A percentile compares a stretch with the other conserved stretches of the same genome.
These are phyloP conservation scores for Glarea lozoyensis DNA, from an alignment of 495 filamentous ascomycete genomes.

Conservation along the genomic window DNA sequence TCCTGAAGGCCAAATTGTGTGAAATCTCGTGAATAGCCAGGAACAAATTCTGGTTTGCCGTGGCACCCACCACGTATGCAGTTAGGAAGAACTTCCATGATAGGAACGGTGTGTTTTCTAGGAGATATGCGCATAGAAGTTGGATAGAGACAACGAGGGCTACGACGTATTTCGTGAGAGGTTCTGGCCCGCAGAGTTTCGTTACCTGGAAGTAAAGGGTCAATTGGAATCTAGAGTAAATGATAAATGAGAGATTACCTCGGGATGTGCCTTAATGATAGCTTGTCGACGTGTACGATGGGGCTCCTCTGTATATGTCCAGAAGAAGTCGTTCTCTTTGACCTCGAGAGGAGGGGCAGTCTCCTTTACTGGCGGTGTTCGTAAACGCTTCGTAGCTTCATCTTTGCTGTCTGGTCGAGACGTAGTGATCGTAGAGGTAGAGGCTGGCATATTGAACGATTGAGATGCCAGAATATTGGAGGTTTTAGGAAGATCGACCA, in stretches of 20 bases:
- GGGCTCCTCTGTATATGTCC: constrained; percentile 98
- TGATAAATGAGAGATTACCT: constrained; percentile 44
- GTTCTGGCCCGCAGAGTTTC: constrained; percentile 95
- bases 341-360: constrained; percentile 10
- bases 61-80: constrained; percentile 90
- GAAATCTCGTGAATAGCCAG: constrained; percentile 98
- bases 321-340: constrained; percentile 47
- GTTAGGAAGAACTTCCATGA: constrained; percentile 77
- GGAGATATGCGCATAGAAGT: constrained; percentile 65
- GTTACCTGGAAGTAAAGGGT: constrained; percentile 55
- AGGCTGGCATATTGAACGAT: constrained; percentile 18
- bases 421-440: constrained; percentile 14
- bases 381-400: neutral
- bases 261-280: constrained; percentile 98
- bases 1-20: constrained; percentile 92
- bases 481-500: too few relatives aligned
- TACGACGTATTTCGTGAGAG: constrained; percentile 90
- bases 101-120: constrained; percentile 71
- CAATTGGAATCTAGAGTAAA: neutral
- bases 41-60: constrained; percentile 97
- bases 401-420: neutral
- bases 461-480: too few relatives aligned
- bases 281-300: constrained; percentile 82
- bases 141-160: constrained; percentile 78
- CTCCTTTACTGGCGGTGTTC: constrained; percentile 3